phyloP scores from a whole-genome alignment of 1,284 basidiomycete genomes.

The Lentinula novae-zelandiae region DNA sequence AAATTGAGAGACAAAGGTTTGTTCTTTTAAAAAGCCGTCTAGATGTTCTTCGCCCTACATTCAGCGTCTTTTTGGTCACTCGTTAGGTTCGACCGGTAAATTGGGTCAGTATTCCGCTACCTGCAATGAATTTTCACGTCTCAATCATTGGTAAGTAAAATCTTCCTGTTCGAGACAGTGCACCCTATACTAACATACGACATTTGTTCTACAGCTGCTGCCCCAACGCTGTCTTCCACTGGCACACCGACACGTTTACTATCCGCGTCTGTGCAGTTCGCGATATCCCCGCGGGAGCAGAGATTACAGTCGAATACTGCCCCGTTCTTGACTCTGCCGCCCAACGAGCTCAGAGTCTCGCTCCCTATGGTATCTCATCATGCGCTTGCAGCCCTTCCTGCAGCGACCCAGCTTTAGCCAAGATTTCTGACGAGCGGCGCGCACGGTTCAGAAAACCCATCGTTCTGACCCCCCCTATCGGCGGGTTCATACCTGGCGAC shows the following conservation, averaged over 20 bases:
- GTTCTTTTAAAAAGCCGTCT: neutral
- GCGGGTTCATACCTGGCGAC: neutral
- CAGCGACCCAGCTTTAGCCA: conserved; percentile 11
- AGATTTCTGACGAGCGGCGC: neutral
- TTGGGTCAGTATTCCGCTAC: neutral
- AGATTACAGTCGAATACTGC: conserved; percentile 28
- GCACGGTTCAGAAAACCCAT: neutral
- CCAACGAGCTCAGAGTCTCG: conserved; percentile 21
- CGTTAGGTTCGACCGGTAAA: neutral
- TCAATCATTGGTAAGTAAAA: conserved; percentile 10
- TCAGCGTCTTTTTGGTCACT: neutral
- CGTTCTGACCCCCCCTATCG: neutral
- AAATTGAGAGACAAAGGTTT: neutral
- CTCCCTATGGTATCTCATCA: conserved; percentile 22
- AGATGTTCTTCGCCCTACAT: neutral
- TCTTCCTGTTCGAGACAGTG: neutral
- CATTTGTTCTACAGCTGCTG: conserved; percentile 21
- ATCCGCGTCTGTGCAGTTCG: conserved; percentile 23
- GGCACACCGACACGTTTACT: conserved; percentile 26
- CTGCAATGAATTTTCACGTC: conserved; percentile 2
- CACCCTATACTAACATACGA: no score
- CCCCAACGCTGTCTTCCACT: conserved; percentile 23
- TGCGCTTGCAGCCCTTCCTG: conserved; percentile 15
- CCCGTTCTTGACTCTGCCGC: conserved; percentile 4
- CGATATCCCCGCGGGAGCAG: conserved; percentile 28